phyloP scores from a whole-genome alignment of 2,329 filamentous ascomycete species.

The Raffaelea ambrosiae region DNA sequence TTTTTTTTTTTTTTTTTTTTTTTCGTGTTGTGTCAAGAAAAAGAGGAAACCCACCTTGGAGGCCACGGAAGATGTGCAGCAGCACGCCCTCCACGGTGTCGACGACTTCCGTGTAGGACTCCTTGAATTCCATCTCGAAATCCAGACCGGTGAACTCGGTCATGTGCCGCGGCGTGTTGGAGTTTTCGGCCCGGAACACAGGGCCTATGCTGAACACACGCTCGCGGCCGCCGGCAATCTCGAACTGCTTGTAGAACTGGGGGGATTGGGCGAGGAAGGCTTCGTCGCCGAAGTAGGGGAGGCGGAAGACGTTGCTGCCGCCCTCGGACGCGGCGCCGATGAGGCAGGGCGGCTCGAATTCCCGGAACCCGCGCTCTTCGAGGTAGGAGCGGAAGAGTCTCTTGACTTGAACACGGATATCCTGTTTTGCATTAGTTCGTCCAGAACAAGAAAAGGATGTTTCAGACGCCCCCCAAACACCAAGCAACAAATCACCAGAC shows the following conservation, averaged over 20 bases:
- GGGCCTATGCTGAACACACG: conserved; percentile 71
- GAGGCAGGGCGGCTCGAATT: conserved; percentile 84
- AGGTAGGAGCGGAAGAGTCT: conserved; percentile 51
- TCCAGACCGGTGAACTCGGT: conserved; percentile 85
- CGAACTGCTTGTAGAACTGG: conserved; percentile 82
- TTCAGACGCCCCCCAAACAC: not conserved
- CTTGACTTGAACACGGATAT: conserved; percentile 34
- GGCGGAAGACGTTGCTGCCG: conserved; percentile 81
- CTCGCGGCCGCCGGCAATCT: conserved; percentile 71
- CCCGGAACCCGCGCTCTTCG: conserved; percentile 62
- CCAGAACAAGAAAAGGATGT: too few species aligned
- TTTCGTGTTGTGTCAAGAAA: not conserved
- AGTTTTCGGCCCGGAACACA: conserved; percentile 80
- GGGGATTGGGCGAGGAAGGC: conserved; percentile 75
- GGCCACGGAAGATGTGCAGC: conserved; percentile 70
- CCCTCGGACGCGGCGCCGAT: conserved; percentile 88
- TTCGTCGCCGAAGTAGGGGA: conserved; percentile 81
- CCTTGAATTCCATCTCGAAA: conserved; percentile 81
- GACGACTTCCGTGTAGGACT: conserved; percentile 68
- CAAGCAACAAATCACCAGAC: not conserved
- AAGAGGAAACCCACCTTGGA: conserved; percentile 32
- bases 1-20: conserved; percentile 10
- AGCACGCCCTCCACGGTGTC: conserved; percentile 65
- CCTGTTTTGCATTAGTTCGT: too few species aligned
- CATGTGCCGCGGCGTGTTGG: conserved; percentile 76